These are phyloP conservation scores for Aotearoamyces nothofagi DNA, from an alignment of 2,329 filamentous ascomycete species.

Conservation along the genomic window DNA sequence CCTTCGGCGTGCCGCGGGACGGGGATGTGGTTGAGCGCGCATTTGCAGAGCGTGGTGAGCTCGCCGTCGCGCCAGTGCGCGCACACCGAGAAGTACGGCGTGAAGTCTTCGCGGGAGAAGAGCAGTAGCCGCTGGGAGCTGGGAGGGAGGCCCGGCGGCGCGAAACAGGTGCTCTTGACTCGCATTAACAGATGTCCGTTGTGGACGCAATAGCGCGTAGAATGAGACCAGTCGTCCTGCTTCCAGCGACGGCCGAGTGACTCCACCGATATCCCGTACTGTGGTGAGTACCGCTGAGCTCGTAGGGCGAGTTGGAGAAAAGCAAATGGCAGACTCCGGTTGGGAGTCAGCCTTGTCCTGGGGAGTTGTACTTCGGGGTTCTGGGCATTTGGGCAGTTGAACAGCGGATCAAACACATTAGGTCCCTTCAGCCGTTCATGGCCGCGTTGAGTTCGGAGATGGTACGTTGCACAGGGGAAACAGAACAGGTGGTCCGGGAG, in stretches of 20 bases:
- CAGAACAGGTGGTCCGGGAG: constrained; percentile 42
- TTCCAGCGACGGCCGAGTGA: constrained; percentile 35
- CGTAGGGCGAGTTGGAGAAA: constrained; percentile 42
- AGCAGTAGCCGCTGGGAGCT: constrained; percentile 37
- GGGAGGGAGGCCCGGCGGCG: constrained; percentile 31
- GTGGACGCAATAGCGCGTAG: constrained; percentile 36
- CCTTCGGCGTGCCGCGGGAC: constrained; percentile 23
- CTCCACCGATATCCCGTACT: constrained; percentile 30
- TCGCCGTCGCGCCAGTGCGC: constrained; percentile 47
- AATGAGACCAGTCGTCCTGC: constrained; percentile 34
- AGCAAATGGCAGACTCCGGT: constrained; percentile 37
- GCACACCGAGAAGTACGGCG: constrained; percentile 45
- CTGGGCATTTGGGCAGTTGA: constrained; percentile 35
- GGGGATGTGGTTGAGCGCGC: constrained; percentile 41
- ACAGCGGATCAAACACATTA: constrained; percentile 38
- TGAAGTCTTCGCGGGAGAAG: constrained; percentile 43
- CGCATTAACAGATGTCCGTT: constrained; percentile 39
- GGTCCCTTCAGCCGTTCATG: constrained; percentile 35
- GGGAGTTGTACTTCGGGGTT: constrained; percentile 31
- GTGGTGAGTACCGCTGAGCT: constrained; percentile 27
- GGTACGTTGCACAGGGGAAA: constrained; percentile 39
- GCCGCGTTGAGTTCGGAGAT: constrained; percentile 35
- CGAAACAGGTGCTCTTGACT: constrained; percentile 37
- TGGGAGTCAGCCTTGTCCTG: constrained; percentile 35
- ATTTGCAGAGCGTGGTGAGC: constrained; percentile 44